phyloP scores from a whole-genome alignment of 2,329 filamentous ascomycete genomes.

The Hypoxylon sp. region DNA sequence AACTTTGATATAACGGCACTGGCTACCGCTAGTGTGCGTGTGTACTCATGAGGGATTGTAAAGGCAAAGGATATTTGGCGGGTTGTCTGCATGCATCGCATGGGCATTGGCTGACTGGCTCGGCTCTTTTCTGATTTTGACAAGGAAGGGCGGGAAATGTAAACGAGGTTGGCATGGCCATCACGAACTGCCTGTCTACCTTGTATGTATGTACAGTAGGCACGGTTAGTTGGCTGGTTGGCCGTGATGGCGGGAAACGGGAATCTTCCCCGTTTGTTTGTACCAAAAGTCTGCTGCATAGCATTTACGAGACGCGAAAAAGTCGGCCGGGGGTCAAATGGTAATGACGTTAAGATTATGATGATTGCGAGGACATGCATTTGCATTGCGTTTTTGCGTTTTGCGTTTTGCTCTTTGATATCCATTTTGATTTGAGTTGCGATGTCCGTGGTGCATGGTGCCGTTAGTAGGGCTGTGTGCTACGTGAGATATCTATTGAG shows the following conservation, averaged over 20 bases:
- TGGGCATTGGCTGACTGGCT: background rate
- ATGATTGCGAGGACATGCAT: constrained; percentile 10
- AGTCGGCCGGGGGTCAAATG: constrained; percentile 31
- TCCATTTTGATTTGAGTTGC: background rate
- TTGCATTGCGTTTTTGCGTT: background rate
- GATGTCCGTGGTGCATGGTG: background rate
- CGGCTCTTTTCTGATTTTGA: constrained; percentile 31
- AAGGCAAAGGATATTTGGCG: constrained; percentile 23
- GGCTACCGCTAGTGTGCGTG: constrained; percentile 1
- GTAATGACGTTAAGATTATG: constrained; percentile 34
- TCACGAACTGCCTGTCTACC: constrained; percentile 35
- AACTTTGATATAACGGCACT: constrained; percentile 10
- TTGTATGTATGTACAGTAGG: background rate
- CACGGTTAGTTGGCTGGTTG: constrained; percentile 1
- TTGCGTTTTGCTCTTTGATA: background rate
- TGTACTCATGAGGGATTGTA: constrained; percentile 27
- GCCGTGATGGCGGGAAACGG: constrained; percentile 28
- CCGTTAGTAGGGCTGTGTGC: too few species aligned
- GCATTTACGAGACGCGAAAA: constrained; percentile 46
- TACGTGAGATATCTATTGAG: too few species aligned
- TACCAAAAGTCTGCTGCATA: constrained; percentile 47
- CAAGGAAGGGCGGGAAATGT: constrained; percentile 9
- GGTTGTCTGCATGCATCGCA: constrained; percentile 11
- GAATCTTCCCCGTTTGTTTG: constrained; percentile 43
- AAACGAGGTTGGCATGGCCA: constrained; percentile 3